These are phyloP conservation scores for Pseudogymnoascus sp. DNA, from an alignment of 2,329 filamentous ascomycete species.

Conservation along the genomic window DNA sequence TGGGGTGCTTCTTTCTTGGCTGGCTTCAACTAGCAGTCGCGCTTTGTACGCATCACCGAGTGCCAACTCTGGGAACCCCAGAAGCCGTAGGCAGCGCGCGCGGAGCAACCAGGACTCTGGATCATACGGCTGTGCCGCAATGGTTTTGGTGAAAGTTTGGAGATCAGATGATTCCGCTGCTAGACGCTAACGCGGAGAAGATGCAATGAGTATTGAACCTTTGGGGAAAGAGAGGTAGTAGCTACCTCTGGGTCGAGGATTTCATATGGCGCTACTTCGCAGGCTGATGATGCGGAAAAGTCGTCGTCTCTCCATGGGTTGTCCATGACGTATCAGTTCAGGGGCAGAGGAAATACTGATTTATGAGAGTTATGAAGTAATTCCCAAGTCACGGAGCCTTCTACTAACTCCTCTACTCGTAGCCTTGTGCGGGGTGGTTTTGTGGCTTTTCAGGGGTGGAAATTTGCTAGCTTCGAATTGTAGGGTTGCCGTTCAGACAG, in stretches of 20 bases:
- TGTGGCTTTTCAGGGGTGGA: background rate
- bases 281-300: constrained; percentile 20
- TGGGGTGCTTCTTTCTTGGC: constrained; percentile 14
- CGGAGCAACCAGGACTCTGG: constrained; percentile 24
- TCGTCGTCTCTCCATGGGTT: constrained; percentile 17
- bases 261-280: constrained; percentile 18
- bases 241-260: constrained; percentile 19
- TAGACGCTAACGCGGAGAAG: constrained; percentile 16
- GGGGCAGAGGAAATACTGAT: background rate
- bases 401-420: constrained; percentile 1
- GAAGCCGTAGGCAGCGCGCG: constrained; percentile 20
- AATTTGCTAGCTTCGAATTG: constrained; percentile 8
- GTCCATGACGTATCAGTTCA: constrained; percentile 15
- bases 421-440: constrained; percentile 2
- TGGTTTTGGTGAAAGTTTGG: constrained; percentile 16
- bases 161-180: constrained; percentile 18
- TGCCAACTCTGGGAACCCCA: constrained; percentile 27
- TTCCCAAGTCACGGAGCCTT: background rate
- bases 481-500: constrained; percentile 7
- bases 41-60: constrained; percentile 28
- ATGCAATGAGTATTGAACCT: constrained; percentile 10
- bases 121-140: constrained; percentile 22
- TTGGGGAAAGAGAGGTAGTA: constrained; percentile 7
- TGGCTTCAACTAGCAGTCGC: constrained; percentile 25
- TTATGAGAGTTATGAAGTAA: constrained; percentile 3